Conservation (phyloP, 331 rosid genomes). For the Malus hybrid region DNA sequence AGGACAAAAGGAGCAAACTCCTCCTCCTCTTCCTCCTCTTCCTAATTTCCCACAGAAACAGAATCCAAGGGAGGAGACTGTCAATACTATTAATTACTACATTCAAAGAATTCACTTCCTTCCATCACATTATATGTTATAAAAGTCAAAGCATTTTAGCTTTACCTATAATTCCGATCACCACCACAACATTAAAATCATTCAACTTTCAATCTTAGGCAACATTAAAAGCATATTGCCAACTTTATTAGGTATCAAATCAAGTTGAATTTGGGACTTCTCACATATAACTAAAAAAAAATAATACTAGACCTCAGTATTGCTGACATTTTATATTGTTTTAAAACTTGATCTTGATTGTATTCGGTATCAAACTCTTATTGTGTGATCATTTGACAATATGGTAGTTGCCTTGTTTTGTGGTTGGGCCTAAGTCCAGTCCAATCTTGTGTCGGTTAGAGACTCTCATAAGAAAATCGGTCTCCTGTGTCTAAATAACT, state of each 20-base stretch:
- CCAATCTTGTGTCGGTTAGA: no score
- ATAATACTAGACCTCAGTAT: no score
- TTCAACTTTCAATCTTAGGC: neutral
- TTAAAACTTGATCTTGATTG: no score
- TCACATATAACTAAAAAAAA: no score
- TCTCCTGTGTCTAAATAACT: no score
- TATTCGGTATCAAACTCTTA: no score
- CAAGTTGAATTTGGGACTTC: no score
- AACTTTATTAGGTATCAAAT: neutral
- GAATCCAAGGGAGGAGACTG: conserved; percentile 49
- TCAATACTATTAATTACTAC: conserved; percentile 19
- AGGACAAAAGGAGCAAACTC: neutral
- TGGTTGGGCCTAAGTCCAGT: no score
- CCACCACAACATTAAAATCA: conserved; percentile 42
- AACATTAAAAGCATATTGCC: neutral
- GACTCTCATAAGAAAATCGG: no score
- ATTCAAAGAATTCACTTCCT: conserved; percentile 28
- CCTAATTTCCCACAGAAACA: neutral
- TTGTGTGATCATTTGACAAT: no score
- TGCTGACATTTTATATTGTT: no score
- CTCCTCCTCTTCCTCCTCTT: neutral
- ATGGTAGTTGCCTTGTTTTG: no score
- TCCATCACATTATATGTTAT: neutral
- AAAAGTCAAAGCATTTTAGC: conserved; percentile 4
- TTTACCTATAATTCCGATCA: conserved; percentile 21